Evolutionary conservation across 371 early-diverging fungal genomes (phyloP).

Genomic region (Actinomortierella ambigua): DNA sequence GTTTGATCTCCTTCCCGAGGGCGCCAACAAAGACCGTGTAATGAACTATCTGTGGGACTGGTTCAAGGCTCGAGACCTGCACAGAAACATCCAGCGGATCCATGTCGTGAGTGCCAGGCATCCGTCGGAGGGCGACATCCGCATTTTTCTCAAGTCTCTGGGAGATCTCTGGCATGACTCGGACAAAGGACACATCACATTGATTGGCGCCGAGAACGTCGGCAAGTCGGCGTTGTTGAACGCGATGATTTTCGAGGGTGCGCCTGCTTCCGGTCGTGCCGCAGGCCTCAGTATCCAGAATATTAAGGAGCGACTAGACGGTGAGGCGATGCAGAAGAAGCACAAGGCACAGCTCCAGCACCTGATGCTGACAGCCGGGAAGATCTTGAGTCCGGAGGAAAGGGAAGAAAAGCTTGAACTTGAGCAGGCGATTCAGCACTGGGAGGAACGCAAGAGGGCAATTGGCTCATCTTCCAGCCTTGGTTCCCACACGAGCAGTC

Average conservation of each 20-base stretch:
- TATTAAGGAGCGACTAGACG: no score
- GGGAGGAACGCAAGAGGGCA: no score
- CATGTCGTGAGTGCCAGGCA: slow-evolving; percentile 42
- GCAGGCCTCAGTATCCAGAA: no score
- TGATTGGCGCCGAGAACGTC: slow-evolving; percentile 45
- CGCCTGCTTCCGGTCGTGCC: no score
- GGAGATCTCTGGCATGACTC: slow-evolving; percentile 20
- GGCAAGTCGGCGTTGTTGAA: slow-evolving; percentile 43
- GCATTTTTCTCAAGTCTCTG: slow-evolving; percentile 20
- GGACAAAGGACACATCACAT: slow-evolving; percentile 31
- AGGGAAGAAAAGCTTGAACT: no score
- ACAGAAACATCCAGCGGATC: slow-evolving; percentile 17
- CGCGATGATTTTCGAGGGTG: slow-evolving; percentile 14
- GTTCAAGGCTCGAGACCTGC: slow-evolving; percentile 15
- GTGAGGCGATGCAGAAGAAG: no score
- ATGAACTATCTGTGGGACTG: slow-evolving; percentile 11
- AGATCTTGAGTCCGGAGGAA: no score
- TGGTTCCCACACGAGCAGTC: no score
- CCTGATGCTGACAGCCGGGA: no score
- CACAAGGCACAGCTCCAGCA: no score
- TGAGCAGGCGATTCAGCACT: no score
- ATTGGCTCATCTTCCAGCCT: no score
- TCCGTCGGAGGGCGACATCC: slow-evolving; percentile 35
- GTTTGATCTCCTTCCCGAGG: slow-evolving; percentile 38
- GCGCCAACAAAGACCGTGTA: slow-evolving; percentile 16